Conservation (phyloP, 805 yeast genomes). For the Peterozyma xylosa region DNA sequence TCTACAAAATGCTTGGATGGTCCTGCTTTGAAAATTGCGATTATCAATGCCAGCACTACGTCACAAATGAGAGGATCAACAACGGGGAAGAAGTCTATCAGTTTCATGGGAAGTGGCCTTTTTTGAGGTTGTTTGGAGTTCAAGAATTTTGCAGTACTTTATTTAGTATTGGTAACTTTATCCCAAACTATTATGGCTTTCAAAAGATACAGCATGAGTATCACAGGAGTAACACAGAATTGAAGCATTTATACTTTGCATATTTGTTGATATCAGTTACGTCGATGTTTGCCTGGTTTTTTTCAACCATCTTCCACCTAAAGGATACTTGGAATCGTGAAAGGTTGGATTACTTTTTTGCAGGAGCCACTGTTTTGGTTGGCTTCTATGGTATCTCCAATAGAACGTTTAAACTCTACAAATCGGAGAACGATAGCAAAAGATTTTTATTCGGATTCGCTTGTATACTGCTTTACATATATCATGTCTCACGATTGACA, state of each 20-base stretch:
- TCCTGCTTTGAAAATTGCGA: conserved; percentile 78
- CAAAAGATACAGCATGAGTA: conserved; percentile 16
- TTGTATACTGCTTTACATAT: conserved; percentile 44
- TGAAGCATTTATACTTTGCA: conserved; percentile 23
- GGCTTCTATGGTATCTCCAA: conserved; percentile 67
- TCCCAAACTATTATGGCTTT: conserved; percentile 54
- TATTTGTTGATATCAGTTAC: conserved; percentile 46
- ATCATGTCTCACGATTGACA: conserved; percentile 60
- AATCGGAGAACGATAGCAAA: conserved; percentile 15
- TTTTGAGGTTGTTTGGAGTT: conserved; percentile 62
- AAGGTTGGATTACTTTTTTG: conserved; percentile 83
- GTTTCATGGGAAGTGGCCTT: conserved; percentile 99
- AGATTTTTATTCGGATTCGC: conserved; percentile 29
- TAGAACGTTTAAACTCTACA: conserved; percentile 55
- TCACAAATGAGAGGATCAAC: conserved; percentile 48
- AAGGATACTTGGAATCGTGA: conserved; percentile 79
- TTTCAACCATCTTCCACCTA: conserved; percentile 81
- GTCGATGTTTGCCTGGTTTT: conserved; percentile 83
- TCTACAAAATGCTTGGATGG: conserved; percentile 53
- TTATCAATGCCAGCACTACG: conserved; percentile 79
- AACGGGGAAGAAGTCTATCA: conserved; percentile 57
- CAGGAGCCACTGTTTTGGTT: conserved; percentile 78
- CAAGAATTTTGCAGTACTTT: conserved; percentile 81
- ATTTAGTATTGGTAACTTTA: conserved; percentile 65
- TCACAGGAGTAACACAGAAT: conserved; percentile 13